Evolutionary conservation across 2,329 filamentous ascomycete genomes (phyloP).

Genomic region (Thermoascus crustaceus): DNA sequence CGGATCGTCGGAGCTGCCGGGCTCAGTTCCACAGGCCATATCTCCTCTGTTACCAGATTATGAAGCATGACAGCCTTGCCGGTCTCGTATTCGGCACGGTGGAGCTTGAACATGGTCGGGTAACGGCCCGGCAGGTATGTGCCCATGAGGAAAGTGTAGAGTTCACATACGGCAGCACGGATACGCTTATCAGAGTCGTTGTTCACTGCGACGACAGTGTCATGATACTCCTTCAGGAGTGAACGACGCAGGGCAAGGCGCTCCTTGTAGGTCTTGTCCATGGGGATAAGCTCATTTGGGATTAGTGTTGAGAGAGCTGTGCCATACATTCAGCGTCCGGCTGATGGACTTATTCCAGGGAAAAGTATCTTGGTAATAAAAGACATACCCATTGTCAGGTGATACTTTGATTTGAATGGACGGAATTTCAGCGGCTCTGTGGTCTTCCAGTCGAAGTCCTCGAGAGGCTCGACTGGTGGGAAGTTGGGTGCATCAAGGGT

Average conservation of each 20-base stretch:
- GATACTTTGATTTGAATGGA: conserved; percentile 54
- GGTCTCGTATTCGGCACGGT: conserved; percentile 18
- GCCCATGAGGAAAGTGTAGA: conserved; percentile 48
- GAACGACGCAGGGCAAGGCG: conserved; percentile 44
- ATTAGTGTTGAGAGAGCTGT: conserved; percentile 46
- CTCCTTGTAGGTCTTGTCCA: conserved; percentile 52
- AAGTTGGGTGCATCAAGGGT: conserved; percentile 15
- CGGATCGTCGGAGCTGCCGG: conserved; percentile 24
- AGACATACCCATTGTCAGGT: conserved; percentile 54
- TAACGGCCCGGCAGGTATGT: conserved; percentile 51
- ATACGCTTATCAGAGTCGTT: conserved; percentile 31
- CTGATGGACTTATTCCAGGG: neutral
- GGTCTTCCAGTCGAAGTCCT: conserved; percentile 43
- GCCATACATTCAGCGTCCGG: neutral
- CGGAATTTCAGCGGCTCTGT: conserved; percentile 47
- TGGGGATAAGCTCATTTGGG: conserved; percentile 47
- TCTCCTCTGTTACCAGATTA: conserved; percentile 40
- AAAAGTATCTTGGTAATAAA: conserved; percentile 1
- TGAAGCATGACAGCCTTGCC: conserved; percentile 24
- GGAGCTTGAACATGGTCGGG: conserved; percentile 44
- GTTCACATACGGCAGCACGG: conserved; percentile 45
- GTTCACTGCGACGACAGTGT: conserved; percentile 33
- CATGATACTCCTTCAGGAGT: conserved; percentile 38
- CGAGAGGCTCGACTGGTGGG: conserved; percentile 33
- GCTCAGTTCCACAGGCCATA: conserved; percentile 30